phyloP scores from a whole-genome alignment of 768 basidiomycete genomes.

The Gloeostereum incarnatum region DNA sequence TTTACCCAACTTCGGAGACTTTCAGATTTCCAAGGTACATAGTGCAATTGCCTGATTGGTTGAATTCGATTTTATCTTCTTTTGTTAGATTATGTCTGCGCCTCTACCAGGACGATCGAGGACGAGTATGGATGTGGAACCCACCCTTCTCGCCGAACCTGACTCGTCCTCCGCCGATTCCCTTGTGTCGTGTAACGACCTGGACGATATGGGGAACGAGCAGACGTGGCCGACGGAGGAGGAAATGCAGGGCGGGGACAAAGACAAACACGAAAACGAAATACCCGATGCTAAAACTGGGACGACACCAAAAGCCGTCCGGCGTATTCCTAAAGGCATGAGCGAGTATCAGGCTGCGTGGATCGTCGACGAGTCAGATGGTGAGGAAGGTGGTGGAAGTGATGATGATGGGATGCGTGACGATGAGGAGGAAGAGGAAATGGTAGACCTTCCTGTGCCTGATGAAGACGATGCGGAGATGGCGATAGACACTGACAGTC shows the following conservation, averaged over 20 bases:
- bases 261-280: slow-evolving; percentile 13
- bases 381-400: slow-evolving; percentile 41
- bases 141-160: slow-evolving; percentile 56
- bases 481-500: slow-evolving; percentile 45
- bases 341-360: slow-evolving; percentile 96
- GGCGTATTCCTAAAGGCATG: slow-evolving; percentile 87
- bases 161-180: slow-evolving; percentile 67
- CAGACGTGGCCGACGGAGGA: slow-evolving; percentile 99
- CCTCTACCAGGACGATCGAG: slow-evolving; percentile 32
- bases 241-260: slow-evolving; percentile 56
- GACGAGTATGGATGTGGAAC: slow-evolving; percentile 63
- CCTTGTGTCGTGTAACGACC: slow-evolving; percentile 77
- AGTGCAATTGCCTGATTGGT: neutral
- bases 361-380: slow-evolving; percentile 81
- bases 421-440: slow-evolving; percentile 20
- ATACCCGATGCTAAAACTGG: slow-evolving; percentile 60
- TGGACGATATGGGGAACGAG: slow-evolving; percentile 86
- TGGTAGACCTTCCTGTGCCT: slow-evolving; percentile 36
- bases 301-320: slow-evolving; percentile 75
- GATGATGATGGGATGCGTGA: slow-evolving; percentile 23
- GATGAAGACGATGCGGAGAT: slow-evolving; percentile 48
- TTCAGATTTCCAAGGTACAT: slow-evolving; percentile 69
- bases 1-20: slow-evolving; percentile 83
- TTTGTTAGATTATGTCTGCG: slow-evolving; percentile 59
- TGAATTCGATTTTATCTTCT: slow-evolving; percentile 1